phyloP scores from a whole-genome alignment of 2,329 filamentous ascomycete species.

The Exophiala aquamarina region DNA sequence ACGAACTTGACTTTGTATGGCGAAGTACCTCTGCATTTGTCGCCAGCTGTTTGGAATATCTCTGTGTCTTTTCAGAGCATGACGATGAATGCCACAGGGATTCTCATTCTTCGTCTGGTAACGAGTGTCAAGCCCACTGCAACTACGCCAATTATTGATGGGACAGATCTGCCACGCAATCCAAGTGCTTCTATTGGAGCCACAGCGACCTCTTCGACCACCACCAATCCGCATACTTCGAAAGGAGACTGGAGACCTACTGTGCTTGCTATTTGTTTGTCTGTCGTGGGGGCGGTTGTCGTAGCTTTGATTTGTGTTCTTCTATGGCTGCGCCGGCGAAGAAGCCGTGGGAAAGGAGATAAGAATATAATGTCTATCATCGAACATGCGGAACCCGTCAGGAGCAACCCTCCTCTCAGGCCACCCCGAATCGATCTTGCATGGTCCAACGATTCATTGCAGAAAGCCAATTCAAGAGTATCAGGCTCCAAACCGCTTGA shows the following conservation, averaged over 20 bases:
- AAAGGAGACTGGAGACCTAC: not conserved
- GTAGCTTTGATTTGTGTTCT: constrained; percentile 6
- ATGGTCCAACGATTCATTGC: constrained; percentile 20
- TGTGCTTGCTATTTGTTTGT: constrained; percentile 11
- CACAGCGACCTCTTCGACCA: no score
- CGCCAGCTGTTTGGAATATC: constrained; percentile 4
- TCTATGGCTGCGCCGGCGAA: no score
- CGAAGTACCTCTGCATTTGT: constrained; percentile 3
- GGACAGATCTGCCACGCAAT: no score
- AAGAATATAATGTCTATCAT: no score
- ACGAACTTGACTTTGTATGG: constrained; percentile 13
- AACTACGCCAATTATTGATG: not conserved
- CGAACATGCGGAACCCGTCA: no score
- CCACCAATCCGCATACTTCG: no score
- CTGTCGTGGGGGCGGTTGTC: constrained; percentile 8
- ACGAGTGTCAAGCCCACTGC: not conserved
- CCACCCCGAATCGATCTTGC: constrained; percentile 13
- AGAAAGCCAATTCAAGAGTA: constrained; percentile 7
- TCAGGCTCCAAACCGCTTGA: constrained; percentile 15
- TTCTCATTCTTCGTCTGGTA: not conserved
- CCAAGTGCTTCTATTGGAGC: no score
- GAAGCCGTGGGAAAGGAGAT: no score
- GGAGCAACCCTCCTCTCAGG: not conserved
- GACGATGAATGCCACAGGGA: constrained; percentile 3
- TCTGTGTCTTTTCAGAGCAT: constrained; percentile 11